These are phyloP conservation scores for Sechiopsis laciniata DNA, from an alignment of 306 rosid genomes.

Conservation along the genomic window DNA sequence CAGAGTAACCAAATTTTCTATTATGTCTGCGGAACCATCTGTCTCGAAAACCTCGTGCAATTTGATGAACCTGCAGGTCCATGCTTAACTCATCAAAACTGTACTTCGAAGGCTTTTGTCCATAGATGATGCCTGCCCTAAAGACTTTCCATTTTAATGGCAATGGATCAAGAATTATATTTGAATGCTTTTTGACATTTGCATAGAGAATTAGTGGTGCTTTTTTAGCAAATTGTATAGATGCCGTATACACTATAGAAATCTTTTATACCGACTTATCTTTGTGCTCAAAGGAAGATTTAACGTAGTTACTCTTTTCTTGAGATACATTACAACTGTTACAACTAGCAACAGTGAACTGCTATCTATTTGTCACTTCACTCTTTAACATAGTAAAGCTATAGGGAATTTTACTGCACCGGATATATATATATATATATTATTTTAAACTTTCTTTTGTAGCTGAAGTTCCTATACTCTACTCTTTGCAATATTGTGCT, in stretches of 20 bases:
- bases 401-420: no score
- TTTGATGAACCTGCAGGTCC: conserved; percentile 81
- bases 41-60: conserved; percentile 91
- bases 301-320: neutral
- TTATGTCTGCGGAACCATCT: conserved; percentile 68
- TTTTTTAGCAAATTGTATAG: conserved; percentile 1
- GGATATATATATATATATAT: no score
- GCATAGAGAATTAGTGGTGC: neutral
- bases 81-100: conserved; percentile 23
- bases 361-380: neutral
- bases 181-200: neutral
- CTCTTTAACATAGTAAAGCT: neutral
- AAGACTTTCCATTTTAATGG: no score
- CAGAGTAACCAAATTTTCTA: conserved; percentile 50
- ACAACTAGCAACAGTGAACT: neutral
- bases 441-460: neutral
- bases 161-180: neutral
- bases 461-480: neutral
- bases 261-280: neutral
- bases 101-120: conserved; percentile 12
- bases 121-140: neutral
- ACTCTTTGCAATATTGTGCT: neutral
- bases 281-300: neutral
- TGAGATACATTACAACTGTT: neutral
- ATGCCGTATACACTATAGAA: neutral